These are phyloP conservation scores for Globisporangium solare DNA, from an alignment of 352 stramenopile genomes.

Conservation along the genomic window DNA sequence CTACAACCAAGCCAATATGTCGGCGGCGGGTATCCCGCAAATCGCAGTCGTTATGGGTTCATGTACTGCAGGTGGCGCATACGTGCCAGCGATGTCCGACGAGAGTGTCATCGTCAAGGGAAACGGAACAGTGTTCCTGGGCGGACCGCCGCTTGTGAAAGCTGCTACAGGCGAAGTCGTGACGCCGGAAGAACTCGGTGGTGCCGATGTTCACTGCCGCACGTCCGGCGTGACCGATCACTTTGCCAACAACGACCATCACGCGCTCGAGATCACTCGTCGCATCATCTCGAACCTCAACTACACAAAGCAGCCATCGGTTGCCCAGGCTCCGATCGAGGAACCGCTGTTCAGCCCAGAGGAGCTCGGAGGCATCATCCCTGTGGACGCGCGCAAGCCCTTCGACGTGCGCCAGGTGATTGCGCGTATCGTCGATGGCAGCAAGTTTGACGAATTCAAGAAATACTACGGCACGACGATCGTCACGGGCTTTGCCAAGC, in stretches of 20 bases:
- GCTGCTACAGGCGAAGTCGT: constrained; percentile 97
- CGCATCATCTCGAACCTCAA: constrained; percentile 94
- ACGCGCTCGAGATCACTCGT: constrained; percentile 89
- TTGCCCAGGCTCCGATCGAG: constrained; percentile 69
- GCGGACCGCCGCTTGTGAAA: constrained; percentile 96
- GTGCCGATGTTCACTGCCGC: constrained; percentile 88
- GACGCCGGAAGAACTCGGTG: constrained; percentile 93
- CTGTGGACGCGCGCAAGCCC: constrained; percentile 91
- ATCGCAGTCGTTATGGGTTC: constrained; percentile 97
- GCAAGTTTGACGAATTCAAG: constrained; percentile 98
- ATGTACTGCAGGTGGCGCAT: constrained; percentile 96
- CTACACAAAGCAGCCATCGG: constrained; percentile 29
- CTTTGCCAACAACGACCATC: constrained; percentile 93
- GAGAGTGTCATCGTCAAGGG: constrained; percentile 96
- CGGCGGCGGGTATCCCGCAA: constrained; percentile 91
- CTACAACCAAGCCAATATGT: constrained; percentile 98
- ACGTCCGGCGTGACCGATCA: constrained; percentile 96
- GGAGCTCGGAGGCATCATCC: constrained; percentile 93
- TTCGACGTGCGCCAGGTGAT: constrained; percentile 97
- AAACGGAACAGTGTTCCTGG: constrained; percentile 97
- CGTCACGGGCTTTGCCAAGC: constrained; percentile 94
- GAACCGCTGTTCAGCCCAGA: constrained; percentile 90
- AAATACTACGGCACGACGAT: constrained; percentile 95
- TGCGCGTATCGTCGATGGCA: constrained; percentile 95
- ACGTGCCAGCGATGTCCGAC: constrained; percentile 97